Base-by-base conservation (phyloP, 805 yeast species). In the Candida insectalens region DNA sequence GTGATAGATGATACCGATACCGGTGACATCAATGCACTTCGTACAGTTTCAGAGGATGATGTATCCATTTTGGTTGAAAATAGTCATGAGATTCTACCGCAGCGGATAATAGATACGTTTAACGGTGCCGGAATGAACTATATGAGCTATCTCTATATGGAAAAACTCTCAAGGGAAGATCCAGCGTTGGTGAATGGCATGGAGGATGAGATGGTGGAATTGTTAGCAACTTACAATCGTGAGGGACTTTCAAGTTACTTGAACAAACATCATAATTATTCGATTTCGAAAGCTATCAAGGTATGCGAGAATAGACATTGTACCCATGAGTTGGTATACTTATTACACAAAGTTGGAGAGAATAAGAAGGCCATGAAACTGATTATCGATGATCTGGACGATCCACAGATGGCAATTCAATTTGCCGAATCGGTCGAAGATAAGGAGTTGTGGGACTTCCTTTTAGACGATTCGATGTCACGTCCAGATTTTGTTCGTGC, bases 341-440 rank as follows among this genome's bases (percentile, higher is more conserved):
- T 92, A 20, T 66, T 84, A 40, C 94, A 95, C 4, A 74, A 75
- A 45, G 77, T 83, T 18, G 97, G 98, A 1, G 82, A 83, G 43
- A 74, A 77, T 36, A 69, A 68, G 40, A 70, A 74, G 40, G 97
- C 97, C 0, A 58, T 89, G 45, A 69, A 65, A 37, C 61, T 92
- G 28, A 85, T 92, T 12, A 75, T 87, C 26, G 80, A 83, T 42
- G 70, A 83, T 44, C 58, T 88, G 33, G 67, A 78, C 35, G 92
- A 89, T 50, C 89, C 95, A 0, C 69, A 70, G 27, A 65, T 71
- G 42, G 97, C 97, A 0, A 81, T 92, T 17, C 68, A 67, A 13
- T 92, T 87, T 64, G 92, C 88, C 1, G 69, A 65, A 33, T 66
- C 66, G 8, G 66, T 72, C 38, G 74, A 76, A 33, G 94, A 85